A percentile compares a stretch with the other conserved stretches of the same genome.
phyloP scores from a whole-genome alignment of 768 basidiomycete species.

The Chalciporus piperatus region DNA sequence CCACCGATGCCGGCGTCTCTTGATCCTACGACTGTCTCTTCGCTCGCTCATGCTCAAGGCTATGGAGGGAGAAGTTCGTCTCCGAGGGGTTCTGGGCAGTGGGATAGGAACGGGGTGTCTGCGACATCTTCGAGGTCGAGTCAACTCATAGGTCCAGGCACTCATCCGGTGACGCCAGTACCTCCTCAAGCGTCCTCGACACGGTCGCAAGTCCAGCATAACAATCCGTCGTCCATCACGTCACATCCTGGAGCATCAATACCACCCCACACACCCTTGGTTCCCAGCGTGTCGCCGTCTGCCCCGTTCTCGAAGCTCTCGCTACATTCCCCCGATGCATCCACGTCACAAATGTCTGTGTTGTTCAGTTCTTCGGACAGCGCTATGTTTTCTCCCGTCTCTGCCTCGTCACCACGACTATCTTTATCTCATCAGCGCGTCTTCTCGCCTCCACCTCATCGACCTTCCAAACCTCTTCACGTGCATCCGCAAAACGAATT shows the following conservation, averaged over 20 bases:
- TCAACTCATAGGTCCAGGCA: constrained; percentile 7
- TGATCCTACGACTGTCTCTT: constrained; percentile 39
- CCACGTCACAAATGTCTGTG: constrained; percentile 9
- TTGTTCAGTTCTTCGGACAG: constrained; percentile 10
- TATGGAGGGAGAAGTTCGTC: constrained; percentile 13
- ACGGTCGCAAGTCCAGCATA: neutral
- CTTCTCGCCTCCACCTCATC: constrained; percentile 12
- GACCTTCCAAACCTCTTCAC: constrained; percentile 28
- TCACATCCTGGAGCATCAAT: neutral
- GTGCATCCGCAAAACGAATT: constrained; percentile 25
- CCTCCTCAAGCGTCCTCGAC: neutral
- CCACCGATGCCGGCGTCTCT: constrained; percentile 47
- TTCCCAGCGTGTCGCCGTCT: constrained; percentile 40
- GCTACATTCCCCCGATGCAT: constrained; percentile 35
- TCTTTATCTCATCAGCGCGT: constrained; percentile 5
- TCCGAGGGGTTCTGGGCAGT: constrained; percentile 14
- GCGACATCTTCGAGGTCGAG: constrained; percentile 4
- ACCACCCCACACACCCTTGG: neutral
- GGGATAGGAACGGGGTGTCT: constrained; percentile 15
- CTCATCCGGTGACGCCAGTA: neutral
- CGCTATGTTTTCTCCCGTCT: neutral
- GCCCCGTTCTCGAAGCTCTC: constrained; percentile 53
- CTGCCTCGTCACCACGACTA: neutral
- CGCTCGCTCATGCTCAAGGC: constrained; percentile 24
- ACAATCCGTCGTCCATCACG: neutral